phyloP scores from a whole-genome alignment of 2,329 filamentous ascomycete genomes.

The Microdochium paspali region DNA sequence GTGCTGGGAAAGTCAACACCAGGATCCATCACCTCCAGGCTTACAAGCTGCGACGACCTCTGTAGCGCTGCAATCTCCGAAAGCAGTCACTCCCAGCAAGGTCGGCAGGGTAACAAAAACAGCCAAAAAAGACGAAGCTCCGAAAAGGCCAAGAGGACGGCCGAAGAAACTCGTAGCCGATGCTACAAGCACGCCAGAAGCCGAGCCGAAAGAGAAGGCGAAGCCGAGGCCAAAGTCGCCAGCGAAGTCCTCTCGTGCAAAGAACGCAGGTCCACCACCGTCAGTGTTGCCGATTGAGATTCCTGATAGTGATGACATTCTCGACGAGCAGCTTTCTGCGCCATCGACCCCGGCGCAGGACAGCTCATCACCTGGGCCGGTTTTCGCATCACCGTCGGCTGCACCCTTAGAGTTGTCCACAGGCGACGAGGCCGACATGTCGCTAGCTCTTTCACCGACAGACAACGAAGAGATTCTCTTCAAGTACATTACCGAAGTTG shows the following conservation, averaged over 20 bases:
- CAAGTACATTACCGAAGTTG: slow-evolving; percentile 41
- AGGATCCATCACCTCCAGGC: slow-evolving; percentile 3
- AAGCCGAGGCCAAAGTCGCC: slow-evolving; percentile 20
- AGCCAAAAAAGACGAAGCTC: slow-evolving; percentile 2
- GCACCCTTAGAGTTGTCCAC: slow-evolving; percentile 30
- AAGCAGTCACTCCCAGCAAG: slow-evolving; percentile 19
- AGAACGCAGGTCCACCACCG: slow-evolving; percentile 7
- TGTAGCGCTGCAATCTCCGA: slow-evolving; percentile 9
- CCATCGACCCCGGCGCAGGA: slow-evolving; percentile 14
- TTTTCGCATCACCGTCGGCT: slow-evolving; percentile 31
- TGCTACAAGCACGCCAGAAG: slow-evolving; percentile 22
- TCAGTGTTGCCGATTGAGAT: slow-evolving; percentile 29
- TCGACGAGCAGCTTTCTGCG: slow-evolving; percentile 11
- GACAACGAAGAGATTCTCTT: slow-evolving; percentile 37
- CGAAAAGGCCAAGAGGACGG: background rate
- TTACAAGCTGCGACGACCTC: slow-evolving; percentile 11
- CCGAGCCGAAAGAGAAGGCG: slow-evolving; percentile 4
- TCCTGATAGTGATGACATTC: slow-evolving; percentile 37
- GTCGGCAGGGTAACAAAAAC: no score
- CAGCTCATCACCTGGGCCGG: slow-evolving; percentile 23
- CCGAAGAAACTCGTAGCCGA: slow-evolving; percentile 7
- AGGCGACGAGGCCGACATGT: slow-evolving; percentile 30
- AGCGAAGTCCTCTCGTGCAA: slow-evolving; percentile 6
- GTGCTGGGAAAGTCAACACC: slow-evolving; percentile 58
- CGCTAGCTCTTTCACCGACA: slow-evolving; percentile 29